phyloP scores from a whole-genome alignment of 306 rosid genomes.

The Geum urbanum region DNA sequence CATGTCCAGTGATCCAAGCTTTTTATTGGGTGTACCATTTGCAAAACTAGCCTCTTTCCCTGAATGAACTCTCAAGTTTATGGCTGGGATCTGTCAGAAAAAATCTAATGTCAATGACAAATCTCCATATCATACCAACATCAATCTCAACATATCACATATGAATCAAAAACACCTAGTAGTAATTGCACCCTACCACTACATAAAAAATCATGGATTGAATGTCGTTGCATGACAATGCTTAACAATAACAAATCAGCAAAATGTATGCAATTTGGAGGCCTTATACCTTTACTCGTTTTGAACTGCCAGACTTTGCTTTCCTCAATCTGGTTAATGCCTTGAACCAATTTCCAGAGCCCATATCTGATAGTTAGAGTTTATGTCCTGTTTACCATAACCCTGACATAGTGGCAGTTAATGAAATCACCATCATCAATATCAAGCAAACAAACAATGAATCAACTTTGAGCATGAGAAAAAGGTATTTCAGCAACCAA shows the following conservation, averaged over 20 bases:
- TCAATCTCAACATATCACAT: slow-evolving; percentile 12
- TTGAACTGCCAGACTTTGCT: slow-evolving; percentile 52
- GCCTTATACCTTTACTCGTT: slow-evolving; percentile 61
- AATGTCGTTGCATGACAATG: neutral
- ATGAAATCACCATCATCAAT: slow-evolving; percentile 29
- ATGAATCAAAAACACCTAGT: neutral
- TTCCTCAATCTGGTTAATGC: slow-evolving; percentile 56
- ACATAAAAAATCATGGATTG: slow-evolving; percentile 13
- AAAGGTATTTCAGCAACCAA: slow-evolving; percentile 5
- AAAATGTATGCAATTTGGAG: neutral
- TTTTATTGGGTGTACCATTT: slow-evolving; percentile 39
- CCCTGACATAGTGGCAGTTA: slow-evolving; percentile 28
- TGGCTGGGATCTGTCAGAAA: slow-evolving; percentile 46
- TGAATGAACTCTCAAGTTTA: slow-evolving; percentile 35
- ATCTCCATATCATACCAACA: slow-evolving; percentile 19
- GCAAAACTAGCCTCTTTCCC: slow-evolving; percentile 31
- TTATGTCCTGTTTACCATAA: slow-evolving; percentile 36
- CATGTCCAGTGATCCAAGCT: slow-evolving; percentile 35
- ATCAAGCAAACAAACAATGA: slow-evolving; percentile 18
- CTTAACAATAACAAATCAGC: neutral
- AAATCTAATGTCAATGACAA: slow-evolving; percentile 20
- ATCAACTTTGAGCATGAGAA: slow-evolving; percentile 4
- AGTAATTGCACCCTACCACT: neutral
- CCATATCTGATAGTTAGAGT: slow-evolving; percentile 46
- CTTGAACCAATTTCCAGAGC: slow-evolving; percentile 92